Evolutionary conservation across 164 flowering plant genomes (phyloP).

Genomic region (Nymphaea thermarum): DNA sequence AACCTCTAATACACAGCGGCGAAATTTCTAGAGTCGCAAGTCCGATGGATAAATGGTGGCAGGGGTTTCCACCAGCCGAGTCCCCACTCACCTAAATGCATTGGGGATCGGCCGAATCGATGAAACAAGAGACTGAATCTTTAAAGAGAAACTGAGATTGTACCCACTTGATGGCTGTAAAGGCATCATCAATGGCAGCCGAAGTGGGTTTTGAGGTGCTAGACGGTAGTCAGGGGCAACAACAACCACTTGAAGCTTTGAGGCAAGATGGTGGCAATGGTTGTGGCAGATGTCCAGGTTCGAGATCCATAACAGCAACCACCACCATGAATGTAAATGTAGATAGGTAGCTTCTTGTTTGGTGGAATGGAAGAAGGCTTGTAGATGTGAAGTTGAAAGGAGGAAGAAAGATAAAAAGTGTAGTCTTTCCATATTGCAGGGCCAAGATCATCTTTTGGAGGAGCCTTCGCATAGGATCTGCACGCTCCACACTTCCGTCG

Average conservation of each 20-base stretch:
- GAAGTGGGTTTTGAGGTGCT: slow-evolving; percentile 70
- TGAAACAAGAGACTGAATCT: too few relatives aligned
- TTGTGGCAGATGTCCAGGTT: slow-evolving; percentile 74
- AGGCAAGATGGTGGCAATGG: slow-evolving; percentile 49
- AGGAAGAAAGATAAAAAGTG: slow-evolving; percentile 24
- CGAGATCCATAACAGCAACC: slow-evolving; percentile 79
- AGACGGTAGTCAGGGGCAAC: slow-evolving; percentile 66
- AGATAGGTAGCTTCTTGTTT: slow-evolving; percentile 36
- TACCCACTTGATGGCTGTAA: slow-evolving; percentile 39
- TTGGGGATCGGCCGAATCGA: too few relatives aligned
- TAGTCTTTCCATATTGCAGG: slow-evolving; percentile 58
- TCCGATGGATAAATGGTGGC: too few relatives aligned
- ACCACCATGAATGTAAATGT: slow-evolving; percentile 71
- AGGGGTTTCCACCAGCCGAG: too few relatives aligned
- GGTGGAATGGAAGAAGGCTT: slow-evolving; percentile 27
- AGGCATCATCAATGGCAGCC: slow-evolving; percentile 61
- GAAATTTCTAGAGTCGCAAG: too few relatives aligned
- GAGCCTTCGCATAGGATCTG: slow-evolving; percentile 39
- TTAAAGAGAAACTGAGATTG: too few relatives aligned
- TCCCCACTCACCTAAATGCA: too few relatives aligned
- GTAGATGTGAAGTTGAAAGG: slow-evolving; percentile 56
- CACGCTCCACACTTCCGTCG: neutral
- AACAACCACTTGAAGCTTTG: slow-evolving; percentile 41
- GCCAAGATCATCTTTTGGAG: slow-evolving; percentile 43
- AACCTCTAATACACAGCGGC: too few relatives aligned